Base-by-base conservation (phyloP, 2,329 filamentous ascomycete genomes). In the Sarocladium oryzae region DNA sequence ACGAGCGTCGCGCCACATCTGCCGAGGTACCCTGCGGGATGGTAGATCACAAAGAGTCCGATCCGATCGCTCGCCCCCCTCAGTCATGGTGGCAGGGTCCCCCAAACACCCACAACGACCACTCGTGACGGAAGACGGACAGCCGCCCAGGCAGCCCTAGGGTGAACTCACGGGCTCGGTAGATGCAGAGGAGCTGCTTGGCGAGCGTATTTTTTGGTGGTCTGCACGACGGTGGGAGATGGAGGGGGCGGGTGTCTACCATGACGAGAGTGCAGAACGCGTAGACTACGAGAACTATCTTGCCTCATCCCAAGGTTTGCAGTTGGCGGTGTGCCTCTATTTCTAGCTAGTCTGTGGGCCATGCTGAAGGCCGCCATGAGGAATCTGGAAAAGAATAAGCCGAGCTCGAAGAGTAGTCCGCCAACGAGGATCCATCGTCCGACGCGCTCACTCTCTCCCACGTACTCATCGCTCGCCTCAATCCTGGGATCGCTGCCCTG, bases 91-190 rank as follows among this genome's bases (percentile, higher is more conserved):
- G n/a, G 75, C 6, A 75, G 53, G 0, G 71, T 68, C 53, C 79
- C 77, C n/a, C n/a, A 13, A 79, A 72, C 2, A 70, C 67, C 66
- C 74, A 79, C 52, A 79, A 74, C 24, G 73, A 71, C 71, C 76
- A 78, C 55, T 79, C 76, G 20, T 75, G 70, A 3, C 59, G 66
- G 56, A 77, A 75, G 1, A 73, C 62, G n/a, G n/a, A 56, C 79
- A 79, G 15, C 70, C 68, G 6, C 75, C 61, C n/a, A 72, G 73
- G n/a, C n/a, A n/a, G n/a, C 0, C 76, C 76, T 32, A 76, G 67
- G 0, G 72, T 70, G 53, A 78, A 79, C 55, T 80, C 76, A 45
- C 75, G 67, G 3, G 75, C 69, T n/a, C 76, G 71, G 54, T 75
- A 80, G 24, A 78, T 66, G n/a, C 72, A 77, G 13, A 76, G 74